A percentile compares a stretch with the other conserved stretches of the same genome.
Conservation (phyloP, 2,329 filamentous ascomycete species). For the Penicillium sp. region DNA sequence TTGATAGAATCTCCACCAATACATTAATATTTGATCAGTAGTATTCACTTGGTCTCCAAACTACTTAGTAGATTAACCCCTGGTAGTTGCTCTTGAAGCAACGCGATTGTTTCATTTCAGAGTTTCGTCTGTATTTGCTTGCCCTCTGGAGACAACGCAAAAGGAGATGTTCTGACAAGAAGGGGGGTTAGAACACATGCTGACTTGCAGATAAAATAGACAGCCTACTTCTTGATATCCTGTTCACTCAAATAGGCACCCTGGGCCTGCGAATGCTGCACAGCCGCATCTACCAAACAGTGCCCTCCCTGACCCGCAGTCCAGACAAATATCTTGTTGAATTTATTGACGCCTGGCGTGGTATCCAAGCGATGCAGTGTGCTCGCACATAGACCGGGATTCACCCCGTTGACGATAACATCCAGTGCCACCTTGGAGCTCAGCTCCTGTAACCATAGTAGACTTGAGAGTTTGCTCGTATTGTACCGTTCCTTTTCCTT, state of each 20-base stretch:
- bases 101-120: not conserved
- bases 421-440: conserved; percentile 20
- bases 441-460: conserved; percentile 36
- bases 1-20: too few species aligned
- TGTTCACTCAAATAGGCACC: conserved; percentile 2
- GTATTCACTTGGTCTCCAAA: not conserved
- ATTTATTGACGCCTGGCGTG: not conserved
- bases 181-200: not conserved
- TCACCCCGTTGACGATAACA: conserved; percentile 47
- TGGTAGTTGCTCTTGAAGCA: not conserved
- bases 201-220: not conserved
- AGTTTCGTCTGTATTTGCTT: not conserved
- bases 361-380: not conserved
- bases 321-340: conserved; percentile 2
- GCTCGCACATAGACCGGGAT: conserved; percentile 48
- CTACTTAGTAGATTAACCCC: not conserved
- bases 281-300: not conserved
- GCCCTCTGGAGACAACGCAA: not conserved
- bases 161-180: not conserved
- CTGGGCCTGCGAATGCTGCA: not conserved
- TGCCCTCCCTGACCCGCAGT: not conserved
- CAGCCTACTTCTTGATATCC: not conserved
- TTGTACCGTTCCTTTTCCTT: conserved; percentile 38
- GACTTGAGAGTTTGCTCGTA: conserved; percentile 43
- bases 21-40: too few species aligned